Base-by-base conservation (phyloP, 805 yeast genomes). In the Nakazawaea holstii region DNA sequence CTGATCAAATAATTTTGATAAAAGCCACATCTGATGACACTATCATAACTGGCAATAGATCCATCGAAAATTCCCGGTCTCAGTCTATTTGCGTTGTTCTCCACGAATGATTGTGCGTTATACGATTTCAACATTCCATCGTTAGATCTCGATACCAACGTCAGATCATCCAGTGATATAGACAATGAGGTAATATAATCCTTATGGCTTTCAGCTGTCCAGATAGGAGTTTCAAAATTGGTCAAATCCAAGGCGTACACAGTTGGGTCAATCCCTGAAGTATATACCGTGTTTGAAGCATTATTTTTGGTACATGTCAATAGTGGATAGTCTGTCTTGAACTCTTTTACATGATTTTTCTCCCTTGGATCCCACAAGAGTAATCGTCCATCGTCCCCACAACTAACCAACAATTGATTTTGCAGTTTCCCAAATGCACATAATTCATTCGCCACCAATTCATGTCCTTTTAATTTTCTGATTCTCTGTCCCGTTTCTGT, bases 241-340 rank as follows among this genome's bases (percentile, higher is more conserved):
- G 88, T 62, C 7, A 77, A 42, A 56, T 87, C 95, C 65, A 75
- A 82, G 2, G 80, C 82, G 37, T 66, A 58, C 0, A 87, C 71
- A 0, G 70, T 65, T 1, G 88, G 84, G 52, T 87, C 92, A 2
- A 87, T 75, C 0, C 95, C 95, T 0, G 83, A 68, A 5, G 79
- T 69, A 53, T 70, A 87, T 4, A 84, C 55, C 11, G 66, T 61
- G 13, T 64, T 60, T 1, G 76, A 80, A 37, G 62, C 61, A 2
- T 59, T 55, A 13, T 66, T 58, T 6, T 17, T 63, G 55, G 54
- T 71, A 6, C 78, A 76, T 0, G 87, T 68, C 17, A 85, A 61
- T 1, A 87, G 54, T 0, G 95, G 94, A 55, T 69, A 83, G 2
- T 72, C 72, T 0, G 82, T 72, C 20, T 65, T 59, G 46, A 79